These are phyloP conservation scores for Fusarium udum DNA, from an alignment of 2,329 filamentous ascomycete species.

Conservation along the genomic window DNA sequence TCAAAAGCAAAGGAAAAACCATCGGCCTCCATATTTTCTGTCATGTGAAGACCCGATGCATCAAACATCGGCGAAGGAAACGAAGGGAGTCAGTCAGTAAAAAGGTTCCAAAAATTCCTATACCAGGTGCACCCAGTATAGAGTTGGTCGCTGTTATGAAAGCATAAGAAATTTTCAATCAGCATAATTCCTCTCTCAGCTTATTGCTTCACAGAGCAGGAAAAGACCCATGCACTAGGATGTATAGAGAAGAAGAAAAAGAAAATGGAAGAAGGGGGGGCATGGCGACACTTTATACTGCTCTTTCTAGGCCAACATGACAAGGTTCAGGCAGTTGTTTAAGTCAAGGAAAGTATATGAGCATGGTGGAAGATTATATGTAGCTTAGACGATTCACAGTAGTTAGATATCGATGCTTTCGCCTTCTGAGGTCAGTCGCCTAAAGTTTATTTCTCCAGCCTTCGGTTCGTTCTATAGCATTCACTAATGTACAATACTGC, in stretches of 20 bases:
- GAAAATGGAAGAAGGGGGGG: background rate
- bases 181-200: slow-evolving; percentile 1
- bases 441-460: background rate
- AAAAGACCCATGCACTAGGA: background rate
- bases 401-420: background rate
- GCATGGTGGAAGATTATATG: background rate
- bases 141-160: background rate
- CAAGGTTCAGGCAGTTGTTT: background rate
- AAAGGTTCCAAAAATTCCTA: slow-evolving; percentile 5
- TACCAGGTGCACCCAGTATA: background rate
- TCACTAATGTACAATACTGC: background rate
- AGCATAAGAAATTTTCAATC: background rate
- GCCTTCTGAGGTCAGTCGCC: background rate
- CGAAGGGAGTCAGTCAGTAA: background rate
- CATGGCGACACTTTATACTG: background rate
- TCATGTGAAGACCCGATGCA: background rate
- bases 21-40: background rate
- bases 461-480: background rate
- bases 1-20: background rate
- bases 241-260: background rate
- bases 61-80: background rate
- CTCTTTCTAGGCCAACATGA: background rate
- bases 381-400: too few species aligned
- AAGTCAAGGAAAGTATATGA: background rate
- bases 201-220: slow-evolving; percentile 4